A percentile compares a stretch with the other conserved stretches of the same genome.
Evolutionary conservation across 768 basidiomycete genomes (phyloP).

Genomic region (Trametes meyenii): DNA sequence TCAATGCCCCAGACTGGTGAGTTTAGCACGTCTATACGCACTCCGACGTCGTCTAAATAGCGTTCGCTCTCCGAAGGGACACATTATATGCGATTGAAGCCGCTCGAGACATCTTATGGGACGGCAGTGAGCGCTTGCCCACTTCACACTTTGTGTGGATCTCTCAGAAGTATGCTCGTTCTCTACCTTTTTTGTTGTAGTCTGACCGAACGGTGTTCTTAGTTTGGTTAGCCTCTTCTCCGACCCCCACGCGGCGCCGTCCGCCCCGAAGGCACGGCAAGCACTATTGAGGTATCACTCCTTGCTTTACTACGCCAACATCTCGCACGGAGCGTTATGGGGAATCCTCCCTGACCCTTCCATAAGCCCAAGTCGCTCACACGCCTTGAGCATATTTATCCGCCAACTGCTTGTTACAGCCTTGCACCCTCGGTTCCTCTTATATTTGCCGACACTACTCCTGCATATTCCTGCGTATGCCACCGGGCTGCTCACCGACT

Average conservation of each 20-base stretch:
- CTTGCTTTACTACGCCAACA: constrained; percentile 78
- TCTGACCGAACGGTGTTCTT: neutral
- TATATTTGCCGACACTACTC: constrained; percentile 84
- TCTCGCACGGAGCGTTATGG: constrained; percentile 72
- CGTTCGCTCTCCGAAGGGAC: constrained; percentile 57
- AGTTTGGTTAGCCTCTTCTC: constrained; percentile 87
- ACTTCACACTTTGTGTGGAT: constrained; percentile 77
- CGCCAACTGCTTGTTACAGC: constrained; percentile 74
- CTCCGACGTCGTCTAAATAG: neutral
- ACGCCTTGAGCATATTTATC: constrained; percentile 68
- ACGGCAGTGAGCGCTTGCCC: constrained; percentile 63
- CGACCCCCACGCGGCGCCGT: constrained; percentile 56
- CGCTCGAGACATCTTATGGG: constrained; percentile 87
- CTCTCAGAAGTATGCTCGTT: constrained; percentile 78
- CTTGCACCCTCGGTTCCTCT: constrained; percentile 73
- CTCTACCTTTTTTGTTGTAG: neutral
- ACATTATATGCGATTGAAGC: constrained; percentile 85
- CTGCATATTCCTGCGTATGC: constrained; percentile 85
- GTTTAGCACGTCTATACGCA: constrained; percentile 25
- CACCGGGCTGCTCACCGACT: constrained; percentile 71
- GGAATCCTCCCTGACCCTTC: constrained; percentile 76
- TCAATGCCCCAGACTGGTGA: constrained; percentile 95
- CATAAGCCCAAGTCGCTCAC: constrained; percentile 63
- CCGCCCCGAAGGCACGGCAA: constrained; percentile 58
- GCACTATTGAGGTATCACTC: constrained; percentile 85